A percentile compares a stretch with the other conserved stretches of the same genome.
These are phyloP conservation scores for Lumnitzera littorea DNA, from an alignment of 345 rosid genomes.

Conservation along the genomic window DNA sequence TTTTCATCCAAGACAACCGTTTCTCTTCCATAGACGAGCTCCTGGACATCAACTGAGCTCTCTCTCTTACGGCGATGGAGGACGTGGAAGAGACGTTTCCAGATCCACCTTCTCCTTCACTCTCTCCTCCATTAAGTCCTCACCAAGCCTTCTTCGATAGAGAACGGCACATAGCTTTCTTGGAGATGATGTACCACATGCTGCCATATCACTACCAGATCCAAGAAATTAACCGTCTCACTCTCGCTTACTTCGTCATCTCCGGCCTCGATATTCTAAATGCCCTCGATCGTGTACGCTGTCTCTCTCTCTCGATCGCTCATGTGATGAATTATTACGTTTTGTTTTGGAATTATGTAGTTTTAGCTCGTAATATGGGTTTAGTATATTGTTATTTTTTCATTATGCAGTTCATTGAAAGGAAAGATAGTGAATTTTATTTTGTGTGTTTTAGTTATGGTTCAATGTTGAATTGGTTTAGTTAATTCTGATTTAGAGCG, in stretches of 20 bases:
- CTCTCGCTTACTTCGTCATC: slow-evolving; percentile 75
- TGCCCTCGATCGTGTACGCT: slow-evolving; percentile 50
- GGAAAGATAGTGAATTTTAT: no score
- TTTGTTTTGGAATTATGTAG: no score
- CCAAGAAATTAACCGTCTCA: slow-evolving; percentile 83
- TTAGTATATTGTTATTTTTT: no score
- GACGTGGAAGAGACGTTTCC: slow-evolving; percentile 23
- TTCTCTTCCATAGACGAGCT: no score
- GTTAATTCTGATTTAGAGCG: no score
- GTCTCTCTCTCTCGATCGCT: not conserved
- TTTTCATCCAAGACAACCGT: no score
- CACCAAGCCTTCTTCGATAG: slow-evolving; percentile 30
- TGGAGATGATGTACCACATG: slow-evolving; percentile 74
- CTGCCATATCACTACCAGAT: slow-evolving; percentile 62
- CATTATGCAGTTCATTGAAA: no score
- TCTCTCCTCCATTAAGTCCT: slow-evolving; percentile 13
- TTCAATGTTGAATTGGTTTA: no score
- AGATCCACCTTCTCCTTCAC: slow-evolving; percentile 18
- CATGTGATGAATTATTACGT: no score
- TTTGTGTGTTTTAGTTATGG: no score
- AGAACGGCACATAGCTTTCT: slow-evolving; percentile 53
- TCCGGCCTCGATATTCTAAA: slow-evolving; percentile 72
- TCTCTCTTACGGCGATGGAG: slow-evolving; percentile 8
- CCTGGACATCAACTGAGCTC: not conserved
- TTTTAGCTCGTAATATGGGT: no score